phyloP scores from a whole-genome alignment of 2,329 filamentous ascomycete species.

The Gaeumannomyces sp. region DNA sequence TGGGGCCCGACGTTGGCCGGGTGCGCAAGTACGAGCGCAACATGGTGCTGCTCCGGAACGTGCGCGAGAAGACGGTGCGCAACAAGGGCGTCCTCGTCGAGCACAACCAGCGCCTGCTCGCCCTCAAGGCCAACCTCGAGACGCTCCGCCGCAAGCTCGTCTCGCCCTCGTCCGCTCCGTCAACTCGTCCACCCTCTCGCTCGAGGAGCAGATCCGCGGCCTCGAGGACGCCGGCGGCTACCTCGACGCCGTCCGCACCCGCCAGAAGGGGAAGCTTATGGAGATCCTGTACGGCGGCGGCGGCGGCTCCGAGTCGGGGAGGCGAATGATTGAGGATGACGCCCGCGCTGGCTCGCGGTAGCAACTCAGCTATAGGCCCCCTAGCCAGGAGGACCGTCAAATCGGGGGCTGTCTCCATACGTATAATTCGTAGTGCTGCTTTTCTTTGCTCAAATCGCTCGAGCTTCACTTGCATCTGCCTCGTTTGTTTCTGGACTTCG shows the following conservation, averaged over 20 bases:
- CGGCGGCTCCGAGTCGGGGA: slow-evolving; percentile 12
- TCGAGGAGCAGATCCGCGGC: slow-evolving; percentile 82
- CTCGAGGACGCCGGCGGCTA: slow-evolving; percentile 75
- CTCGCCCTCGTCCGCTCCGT: slow-evolving; percentile 71
- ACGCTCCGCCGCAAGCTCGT: slow-evolving; percentile 77
- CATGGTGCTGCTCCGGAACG: slow-evolving; percentile 67
- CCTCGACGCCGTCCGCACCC: slow-evolving; percentile 66
- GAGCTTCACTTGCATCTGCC: not conserved
- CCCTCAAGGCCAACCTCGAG: slow-evolving; percentile 81
- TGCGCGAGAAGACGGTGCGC: slow-evolving; percentile 74
- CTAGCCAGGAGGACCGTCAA: not conserved
- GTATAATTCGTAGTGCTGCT: not conserved
- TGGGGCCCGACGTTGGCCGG: slow-evolving; percentile 67
- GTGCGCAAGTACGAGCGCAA: slow-evolving; percentile 93
- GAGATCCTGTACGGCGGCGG: slow-evolving; percentile 64
- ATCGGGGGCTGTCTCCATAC: not conserved
- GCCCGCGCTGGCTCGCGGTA: not conserved
- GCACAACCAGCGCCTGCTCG: slow-evolving; percentile 77
- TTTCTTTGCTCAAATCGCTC: not conserved
- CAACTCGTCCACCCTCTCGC: slow-evolving; percentile 61
- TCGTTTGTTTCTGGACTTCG: not conserved
- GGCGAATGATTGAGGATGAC: not conserved
- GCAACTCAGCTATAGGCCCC: not conserved
- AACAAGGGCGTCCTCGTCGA: slow-evolving; percentile 85
- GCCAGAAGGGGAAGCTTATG: slow-evolving; percentile 78